Percentiles rank a stretch among this genome's conserved stretches.
phyloP scores from a whole-genome alignment of 1,139 yeast genomes.

The Starmera stellimalicola region DNA sequence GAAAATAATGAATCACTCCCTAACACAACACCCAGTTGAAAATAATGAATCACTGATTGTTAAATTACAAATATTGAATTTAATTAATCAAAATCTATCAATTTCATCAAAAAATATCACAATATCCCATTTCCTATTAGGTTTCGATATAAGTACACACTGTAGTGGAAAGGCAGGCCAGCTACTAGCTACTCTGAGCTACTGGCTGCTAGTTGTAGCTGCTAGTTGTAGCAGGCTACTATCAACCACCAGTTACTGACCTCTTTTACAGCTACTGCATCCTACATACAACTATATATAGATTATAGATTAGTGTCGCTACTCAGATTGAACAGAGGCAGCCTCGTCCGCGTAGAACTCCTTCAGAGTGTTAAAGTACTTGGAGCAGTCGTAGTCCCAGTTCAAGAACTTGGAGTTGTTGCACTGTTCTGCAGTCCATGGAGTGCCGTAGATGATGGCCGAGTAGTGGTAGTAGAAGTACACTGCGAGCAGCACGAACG shows the following conservation, averaged over 20 bases:
- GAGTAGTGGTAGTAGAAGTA: constrained; percentile 56
- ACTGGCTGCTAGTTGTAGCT: too few relatives aligned
- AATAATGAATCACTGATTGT: constrained; percentile 28
- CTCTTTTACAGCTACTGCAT: too few relatives aligned
- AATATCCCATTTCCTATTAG: constrained; percentile 68
- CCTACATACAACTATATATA: too few relatives aligned
- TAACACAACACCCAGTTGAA: too few relatives aligned
- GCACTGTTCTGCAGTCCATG: constrained; percentile 73
- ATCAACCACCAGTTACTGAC: too few relatives aligned
- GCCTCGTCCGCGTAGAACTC: neutral
- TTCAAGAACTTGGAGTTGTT: constrained; percentile 44
- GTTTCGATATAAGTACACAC: too few relatives aligned
- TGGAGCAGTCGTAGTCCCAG: constrained; percentile 84
- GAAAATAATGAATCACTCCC: too few relatives aligned
- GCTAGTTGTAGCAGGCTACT: too few relatives aligned
- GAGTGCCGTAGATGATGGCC: constrained; percentile 70
- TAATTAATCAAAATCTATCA: constrained; percentile 43
- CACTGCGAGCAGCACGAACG: constrained; percentile 41
- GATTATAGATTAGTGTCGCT: too few relatives aligned
- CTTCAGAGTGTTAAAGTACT: constrained; percentile 8
- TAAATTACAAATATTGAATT: constrained; percentile 52
- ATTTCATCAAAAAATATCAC: constrained; percentile 31
- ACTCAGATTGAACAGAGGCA: too few relatives aligned
- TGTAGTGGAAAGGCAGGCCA: too few relatives aligned
- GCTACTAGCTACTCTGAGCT: too few relatives aligned